These are phyloP conservation scores for Mycena epipterygia DNA, from an alignment of 768 basidiomycete genomes.

Conservation along the genomic window DNA sequence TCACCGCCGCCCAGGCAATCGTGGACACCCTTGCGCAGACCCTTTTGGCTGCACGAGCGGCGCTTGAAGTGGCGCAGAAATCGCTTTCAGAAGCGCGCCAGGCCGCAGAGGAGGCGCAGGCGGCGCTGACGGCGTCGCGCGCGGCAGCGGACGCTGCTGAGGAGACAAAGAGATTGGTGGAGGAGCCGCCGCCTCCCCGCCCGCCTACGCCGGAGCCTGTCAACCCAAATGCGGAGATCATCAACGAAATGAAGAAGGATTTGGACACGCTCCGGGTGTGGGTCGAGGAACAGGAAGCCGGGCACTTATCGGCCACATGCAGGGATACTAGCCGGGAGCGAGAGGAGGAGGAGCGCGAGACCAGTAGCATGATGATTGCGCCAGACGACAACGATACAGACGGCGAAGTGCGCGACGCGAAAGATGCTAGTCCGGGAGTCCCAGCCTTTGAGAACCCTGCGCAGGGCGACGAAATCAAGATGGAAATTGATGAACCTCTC, in stretches of 20 bases:
- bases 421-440: background rate
- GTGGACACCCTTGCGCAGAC: constrained; percentile 27
- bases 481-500: constrained; percentile 16
- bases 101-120: constrained; percentile 26
- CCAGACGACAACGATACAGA: constrained; percentile 20
- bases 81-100: constrained; percentile 27
- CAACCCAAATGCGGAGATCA: constrained; percentile 20
- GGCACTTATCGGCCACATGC: constrained; percentile 1
- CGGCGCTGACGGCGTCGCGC: constrained; percentile 15
- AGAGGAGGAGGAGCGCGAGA: constrained; percentile 25
- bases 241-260: constrained; percentile 30
- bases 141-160: constrained; percentile 28
- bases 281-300: constrained; percentile 30
- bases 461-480: background rate
- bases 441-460: background rate
- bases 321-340: constrained; percentile 13
- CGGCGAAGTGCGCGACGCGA: background rate
- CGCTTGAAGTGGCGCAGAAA: constrained; percentile 26
- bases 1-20: constrained; percentile 16
- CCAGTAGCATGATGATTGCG: constrained; percentile 12
- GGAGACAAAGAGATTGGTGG: constrained; percentile 30
- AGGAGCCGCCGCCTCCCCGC: constrained; percentile 24
- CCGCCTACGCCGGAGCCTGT: constrained; percentile 24
- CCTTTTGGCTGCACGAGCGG: constrained; percentile 19
- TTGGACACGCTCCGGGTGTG: constrained; percentile 24